Evolutionary conservation across 139 green algal species (phyloP).

Genomic region (Auxenochlorella pyrenoidosa): DNA sequence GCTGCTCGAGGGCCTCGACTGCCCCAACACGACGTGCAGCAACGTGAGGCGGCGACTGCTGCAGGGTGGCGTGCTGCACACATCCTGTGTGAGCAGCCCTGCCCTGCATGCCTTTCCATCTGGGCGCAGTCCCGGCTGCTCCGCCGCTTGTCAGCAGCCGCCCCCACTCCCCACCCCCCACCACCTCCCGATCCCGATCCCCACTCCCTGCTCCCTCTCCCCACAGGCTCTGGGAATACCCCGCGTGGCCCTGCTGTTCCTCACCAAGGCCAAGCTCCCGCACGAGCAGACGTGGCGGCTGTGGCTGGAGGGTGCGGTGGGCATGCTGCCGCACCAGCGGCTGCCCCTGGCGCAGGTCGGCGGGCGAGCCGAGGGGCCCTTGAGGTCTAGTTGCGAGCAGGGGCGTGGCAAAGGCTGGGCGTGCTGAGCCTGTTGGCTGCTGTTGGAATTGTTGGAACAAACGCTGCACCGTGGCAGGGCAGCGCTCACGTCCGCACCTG

Average conservation of each 20-base stretch:
- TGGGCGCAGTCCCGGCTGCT: neutral
- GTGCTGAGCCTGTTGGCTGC: too few species aligned
- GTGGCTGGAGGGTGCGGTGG: constrained; percentile 25
- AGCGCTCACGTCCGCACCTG: too few species aligned
- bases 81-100: neutral
- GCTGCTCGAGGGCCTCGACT: neutral
- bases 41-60: neutral
- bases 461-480: too few species aligned
- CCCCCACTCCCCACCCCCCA: too few species aligned
- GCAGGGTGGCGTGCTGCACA: too few species aligned
- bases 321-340: constrained; percentile 3
- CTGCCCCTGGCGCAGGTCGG: neutral
- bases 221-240: constrained; percentile 10
- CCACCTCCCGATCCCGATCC: too few species aligned
- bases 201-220: neutral
- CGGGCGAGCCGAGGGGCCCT: too few species aligned
- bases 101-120: neutral
- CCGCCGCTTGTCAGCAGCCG: neutral
- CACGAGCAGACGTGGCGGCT: constrained; percentile 36
- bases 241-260: constrained; percentile 35
- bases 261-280: constrained; percentile 9
- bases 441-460: too few species aligned
- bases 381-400: too few species aligned
- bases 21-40: neutral
- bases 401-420: neutral